Percentiles rank a stretch among this genome's conserved stretches.
Evolutionary conservation across 108 stramenopile genomes (phyloP).

Genomic region (Mayamaea pseudoterrestris): DNA sequence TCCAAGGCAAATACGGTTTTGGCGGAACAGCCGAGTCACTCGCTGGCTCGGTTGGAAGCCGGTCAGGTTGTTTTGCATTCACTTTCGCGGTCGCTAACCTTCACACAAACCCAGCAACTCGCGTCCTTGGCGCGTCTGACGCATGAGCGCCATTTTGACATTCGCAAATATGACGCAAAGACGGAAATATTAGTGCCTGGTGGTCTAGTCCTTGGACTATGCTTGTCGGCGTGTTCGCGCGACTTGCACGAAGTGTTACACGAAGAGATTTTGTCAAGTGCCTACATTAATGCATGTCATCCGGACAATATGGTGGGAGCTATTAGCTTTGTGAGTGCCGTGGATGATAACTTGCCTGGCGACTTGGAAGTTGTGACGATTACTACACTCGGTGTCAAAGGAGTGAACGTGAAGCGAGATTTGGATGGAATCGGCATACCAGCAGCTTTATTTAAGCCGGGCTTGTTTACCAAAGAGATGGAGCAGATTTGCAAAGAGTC

Average conservation of each 20-base stretch:
- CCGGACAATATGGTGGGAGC: constrained; percentile 65
- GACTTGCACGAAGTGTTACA: constrained; percentile 80
- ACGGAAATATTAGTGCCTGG: too few relatives aligned
- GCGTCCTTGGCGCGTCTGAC: too few relatives aligned
- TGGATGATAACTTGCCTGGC: constrained; percentile 48
- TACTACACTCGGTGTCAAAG: constrained; percentile 76
- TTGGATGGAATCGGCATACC: constrained; percentile 45
- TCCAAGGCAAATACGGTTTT: too few relatives aligned
- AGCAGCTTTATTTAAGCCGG: constrained; percentile 48
- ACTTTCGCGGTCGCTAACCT: too few relatives aligned
- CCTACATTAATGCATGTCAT: constrained; percentile 64
- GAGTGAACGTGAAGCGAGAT: constrained; percentile 36
- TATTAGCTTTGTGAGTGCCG: constrained; percentile 34
- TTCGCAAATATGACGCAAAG: too few relatives aligned
- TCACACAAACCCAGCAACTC: too few relatives aligned
- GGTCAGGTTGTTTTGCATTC: too few relatives aligned
- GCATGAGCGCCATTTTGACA: too few relatives aligned
- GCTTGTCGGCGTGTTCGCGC: constrained; percentile 43
- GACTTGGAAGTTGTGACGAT: constrained; percentile 55
- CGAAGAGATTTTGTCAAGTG: constrained; percentile 65
- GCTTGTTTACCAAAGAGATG: too few relatives aligned
- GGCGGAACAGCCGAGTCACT: too few relatives aligned
- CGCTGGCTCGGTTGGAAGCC: too few relatives aligned
- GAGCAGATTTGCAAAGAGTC: constrained; percentile 53
- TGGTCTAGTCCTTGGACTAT: constrained; percentile 67